Evolutionary conservation across 176 grass and related monocot genomes (phyloP), one percentile per base, ranked within the genome.

Genomic region (Puccinellia tenuiflora): DNA sequence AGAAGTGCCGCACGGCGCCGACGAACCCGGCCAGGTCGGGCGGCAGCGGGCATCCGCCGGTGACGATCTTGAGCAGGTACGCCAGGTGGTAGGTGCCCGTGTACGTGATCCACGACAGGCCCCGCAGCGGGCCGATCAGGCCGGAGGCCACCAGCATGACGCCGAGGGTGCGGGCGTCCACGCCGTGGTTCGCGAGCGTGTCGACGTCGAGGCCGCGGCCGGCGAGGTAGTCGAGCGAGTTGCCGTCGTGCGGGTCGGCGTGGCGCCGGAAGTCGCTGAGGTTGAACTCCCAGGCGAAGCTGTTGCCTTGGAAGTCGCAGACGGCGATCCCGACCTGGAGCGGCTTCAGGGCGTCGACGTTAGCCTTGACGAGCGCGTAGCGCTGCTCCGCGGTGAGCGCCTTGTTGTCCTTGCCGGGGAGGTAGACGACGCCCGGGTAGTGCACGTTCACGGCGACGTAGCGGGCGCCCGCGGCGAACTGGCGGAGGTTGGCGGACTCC

Each of bases 1-100:
- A 37, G 37, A 12, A 42, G 0, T 3, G 0, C 21, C 21, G 21
- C 66, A 42, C 21, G 4, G 21, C 9, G 37, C 9, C 21, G 21
- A 24, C 5, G 37, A 69, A 69, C 10, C 20, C 21, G 1, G 35
- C 66, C 37, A 69, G 2, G 66, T 40, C 10, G 20, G 40, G 0
- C 11, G 66, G 37, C 4, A 69, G 66, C 5, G 13, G 21, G 11
- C 1, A 3, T 3, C 66, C 35, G 1, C 66, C 37, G 35, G 21
- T 24, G 21, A 2, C 7, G 15, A 86, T 9, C 85, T 86, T 86
- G 3, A 81, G 35, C 5, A 86, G 46, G 30, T 81, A 81, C 0
- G 78, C 69, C 8, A 66, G 34, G 26, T 75, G 69, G 69, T 86
- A 86, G 0, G 70, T 35, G 1, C 78, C 59, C 1, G 69, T 15